These are phyloP conservation scores for Thelonectria olida DNA, from an alignment of 2,329 filamentous ascomycete genomes.

Conservation along the genomic window DNA sequence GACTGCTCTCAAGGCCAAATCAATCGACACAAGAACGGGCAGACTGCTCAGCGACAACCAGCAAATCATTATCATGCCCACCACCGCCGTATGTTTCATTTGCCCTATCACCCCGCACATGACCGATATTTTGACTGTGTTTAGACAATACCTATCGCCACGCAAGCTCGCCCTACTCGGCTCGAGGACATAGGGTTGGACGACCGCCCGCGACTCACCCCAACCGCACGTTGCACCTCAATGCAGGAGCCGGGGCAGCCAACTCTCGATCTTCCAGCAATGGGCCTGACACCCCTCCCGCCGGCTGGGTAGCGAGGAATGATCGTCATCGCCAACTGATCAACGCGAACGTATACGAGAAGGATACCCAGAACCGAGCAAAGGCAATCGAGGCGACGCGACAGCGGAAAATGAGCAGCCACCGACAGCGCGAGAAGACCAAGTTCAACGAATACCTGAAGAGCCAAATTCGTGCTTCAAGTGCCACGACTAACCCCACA, in stretches of 20 bases:
- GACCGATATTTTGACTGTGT: constrained; percentile 13
- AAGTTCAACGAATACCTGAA: constrained; percentile 57
- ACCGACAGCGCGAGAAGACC: constrained; percentile 66
- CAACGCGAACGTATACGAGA: constrained; percentile 80
- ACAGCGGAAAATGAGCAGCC: constrained; percentile 63
- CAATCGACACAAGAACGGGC: constrained; percentile 78
- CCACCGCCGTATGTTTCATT: constrained; percentile 48
- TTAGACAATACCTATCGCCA: constrained; percentile 47
- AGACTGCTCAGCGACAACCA: constrained; percentile 51
- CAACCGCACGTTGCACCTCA: constrained; percentile 71
- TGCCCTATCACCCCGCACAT: not conserved
- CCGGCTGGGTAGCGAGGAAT: constrained; percentile 75
- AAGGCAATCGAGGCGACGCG: constrained; percentile 78
- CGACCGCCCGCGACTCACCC: constrained; percentile 51
- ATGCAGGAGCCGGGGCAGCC: constrained; percentile 49
- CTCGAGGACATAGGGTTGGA: constrained; percentile 48
- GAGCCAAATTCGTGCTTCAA: constrained; percentile 35
- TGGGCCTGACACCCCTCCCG: constrained; percentile 44
- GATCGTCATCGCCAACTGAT: constrained; percentile 86
- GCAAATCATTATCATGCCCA: constrained; percentile 40
- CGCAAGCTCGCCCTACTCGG: constrained; percentile 44
- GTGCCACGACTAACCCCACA: constrained; percentile 38
- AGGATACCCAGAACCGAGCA: constrained; percentile 72
- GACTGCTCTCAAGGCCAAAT: constrained; percentile 70
- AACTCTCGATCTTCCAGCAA: constrained; percentile 49